Percentiles rank a stretch among this genome's conserved stretches.
These are phyloP conservation scores for Wickerhamomyces strasburgensis DNA, from an alignment of 805 yeast species.

Conservation along the genomic window DNA sequence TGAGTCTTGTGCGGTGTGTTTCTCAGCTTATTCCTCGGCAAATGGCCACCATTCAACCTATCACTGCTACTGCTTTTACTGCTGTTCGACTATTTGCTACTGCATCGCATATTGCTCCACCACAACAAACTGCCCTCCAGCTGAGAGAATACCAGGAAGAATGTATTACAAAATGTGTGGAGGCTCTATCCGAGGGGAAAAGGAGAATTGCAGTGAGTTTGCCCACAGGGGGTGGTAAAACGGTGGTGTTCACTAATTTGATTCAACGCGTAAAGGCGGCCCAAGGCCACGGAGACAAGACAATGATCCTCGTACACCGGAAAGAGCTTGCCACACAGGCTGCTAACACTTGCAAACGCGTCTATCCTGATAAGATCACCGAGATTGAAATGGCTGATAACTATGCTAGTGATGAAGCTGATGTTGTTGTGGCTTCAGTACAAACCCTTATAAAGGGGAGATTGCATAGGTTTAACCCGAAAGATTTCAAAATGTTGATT, in stretches of 20 bases:
- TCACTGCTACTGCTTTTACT: no score
- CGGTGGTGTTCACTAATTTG: conserved; percentile 65
- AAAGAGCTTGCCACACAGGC: conserved; percentile 78
- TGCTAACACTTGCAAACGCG: conserved; percentile 37
- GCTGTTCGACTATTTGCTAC: no score
- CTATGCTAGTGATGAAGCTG: conserved; percentile 39
- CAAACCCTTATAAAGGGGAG: conserved; percentile 55
- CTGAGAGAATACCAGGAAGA: conserved; percentile 62
- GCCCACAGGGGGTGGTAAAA: conserved; percentile 95
- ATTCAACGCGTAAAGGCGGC: conserved; percentile 39
- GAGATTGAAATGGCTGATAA: conserved; percentile 66
- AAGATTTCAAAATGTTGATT: conserved; percentile 64
- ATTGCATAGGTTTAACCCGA: conserved; percentile 48
- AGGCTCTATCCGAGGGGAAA: conserved; percentile 39
- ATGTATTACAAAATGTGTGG: conserved; percentile 54
- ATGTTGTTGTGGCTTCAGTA: conserved; percentile 74
- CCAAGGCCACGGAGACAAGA: conserved; percentile 27
- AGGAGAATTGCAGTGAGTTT: conserved; percentile 72
- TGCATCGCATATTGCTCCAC: no score
- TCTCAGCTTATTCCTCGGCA: no score
- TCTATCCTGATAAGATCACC: conserved; percentile 48
- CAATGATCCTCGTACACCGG: conserved; percentile 72
- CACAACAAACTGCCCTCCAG: no score
- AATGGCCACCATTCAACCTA: no score
- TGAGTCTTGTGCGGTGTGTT: no score